Evolutionary conservation across 225 moss, liverwort and hornwort genomes (phyloP).

Genomic region (Thuidium tamariscinum): DNA sequence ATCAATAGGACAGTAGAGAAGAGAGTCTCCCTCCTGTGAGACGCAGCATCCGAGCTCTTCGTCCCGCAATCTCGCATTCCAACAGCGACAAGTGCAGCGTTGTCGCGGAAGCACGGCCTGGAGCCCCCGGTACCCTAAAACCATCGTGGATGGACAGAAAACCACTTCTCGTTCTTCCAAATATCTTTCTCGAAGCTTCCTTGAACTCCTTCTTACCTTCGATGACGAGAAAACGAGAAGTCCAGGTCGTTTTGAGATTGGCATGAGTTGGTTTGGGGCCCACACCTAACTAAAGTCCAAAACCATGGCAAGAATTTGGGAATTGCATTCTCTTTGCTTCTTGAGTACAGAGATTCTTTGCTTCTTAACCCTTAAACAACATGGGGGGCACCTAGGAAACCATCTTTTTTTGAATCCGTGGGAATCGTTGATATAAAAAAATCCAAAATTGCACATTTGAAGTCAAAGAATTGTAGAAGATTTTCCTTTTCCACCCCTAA

Average conservation of each 20-base stretch:
- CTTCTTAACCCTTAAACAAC: too few relatives aligned
- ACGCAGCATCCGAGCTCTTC: slow-evolving; percentile 4
- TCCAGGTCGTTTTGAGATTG: neutral
- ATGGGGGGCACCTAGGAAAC: too few relatives aligned
- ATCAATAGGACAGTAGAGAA: neutral
- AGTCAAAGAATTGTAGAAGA: too few relatives aligned
- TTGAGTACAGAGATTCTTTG: too few relatives aligned
- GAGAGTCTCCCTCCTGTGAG: neutral
- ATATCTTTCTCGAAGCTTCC: neutral
- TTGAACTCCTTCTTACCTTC: neutral
- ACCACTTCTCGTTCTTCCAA: neutral
- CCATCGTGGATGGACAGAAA: slow-evolving; percentile 19
- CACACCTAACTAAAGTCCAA: neutral
- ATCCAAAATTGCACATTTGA: too few relatives aligned
- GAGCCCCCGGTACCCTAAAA: neutral
- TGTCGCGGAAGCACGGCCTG: neutral
- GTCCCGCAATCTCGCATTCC: neutral
- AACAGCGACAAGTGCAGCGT: slow-evolving; percentile 20
- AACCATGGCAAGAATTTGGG: neutral
- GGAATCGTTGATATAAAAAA: too few relatives aligned
- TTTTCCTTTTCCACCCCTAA: too few relatives aligned
- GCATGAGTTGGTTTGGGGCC: neutral
- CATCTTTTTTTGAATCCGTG: too few relatives aligned
- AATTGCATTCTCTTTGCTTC: too few relatives aligned
- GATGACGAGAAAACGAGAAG: neutral